A percentile compares a stretch with the other conserved stretches of the same genome.
Conservation (phyloP, 441 rosid genomes). For the Jatropha podagrica region DNA sequence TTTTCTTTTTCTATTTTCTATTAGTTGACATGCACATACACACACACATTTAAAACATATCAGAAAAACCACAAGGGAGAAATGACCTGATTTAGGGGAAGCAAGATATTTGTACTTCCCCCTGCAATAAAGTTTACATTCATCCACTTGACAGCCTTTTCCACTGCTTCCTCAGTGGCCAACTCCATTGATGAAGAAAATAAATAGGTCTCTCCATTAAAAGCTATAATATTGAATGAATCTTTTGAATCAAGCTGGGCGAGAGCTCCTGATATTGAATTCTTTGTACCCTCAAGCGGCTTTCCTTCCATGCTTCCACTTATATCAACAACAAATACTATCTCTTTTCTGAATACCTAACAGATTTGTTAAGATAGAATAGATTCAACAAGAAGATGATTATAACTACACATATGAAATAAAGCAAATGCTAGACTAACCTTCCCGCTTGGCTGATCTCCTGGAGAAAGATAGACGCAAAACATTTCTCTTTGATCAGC, state of each 20-base stretch:
- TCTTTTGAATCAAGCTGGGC: conserved; percentile 62
- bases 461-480: conserved; percentile 71
- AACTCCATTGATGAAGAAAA: conserved; percentile 73
- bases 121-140: conserved; percentile 57
- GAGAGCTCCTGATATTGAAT: conserved; percentile 59
- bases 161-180: conserved; percentile 60
- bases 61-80: conserved; percentile 11
- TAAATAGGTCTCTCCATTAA: conserved; percentile 65
- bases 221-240: conserved; percentile 84
- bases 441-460: conserved; percentile 55
- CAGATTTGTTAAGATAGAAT: conserved; percentile 35
- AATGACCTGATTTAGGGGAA: conserved; percentile 73
- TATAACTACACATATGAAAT: conserved; percentile 1
- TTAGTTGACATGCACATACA: not conserved
- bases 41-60: conserved; percentile 4
- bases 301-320: conserved; percentile 94
- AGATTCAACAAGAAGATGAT: conserved; percentile 17
- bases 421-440: conserved; percentile 36
- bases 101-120: conserved; percentile 77
- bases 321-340: conserved; percentile 83
- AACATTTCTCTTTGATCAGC: conserved; percentile 86
- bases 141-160: conserved; percentile 76
- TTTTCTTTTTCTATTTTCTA: not conserved
- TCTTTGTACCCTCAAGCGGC: conserved; percentile 67
- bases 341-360: conserved; percentile 77